These are phyloP conservation scores for Ilyonectria sp. DNA, from an alignment of 2,329 filamentous ascomycete species.

Conservation along the genomic window DNA sequence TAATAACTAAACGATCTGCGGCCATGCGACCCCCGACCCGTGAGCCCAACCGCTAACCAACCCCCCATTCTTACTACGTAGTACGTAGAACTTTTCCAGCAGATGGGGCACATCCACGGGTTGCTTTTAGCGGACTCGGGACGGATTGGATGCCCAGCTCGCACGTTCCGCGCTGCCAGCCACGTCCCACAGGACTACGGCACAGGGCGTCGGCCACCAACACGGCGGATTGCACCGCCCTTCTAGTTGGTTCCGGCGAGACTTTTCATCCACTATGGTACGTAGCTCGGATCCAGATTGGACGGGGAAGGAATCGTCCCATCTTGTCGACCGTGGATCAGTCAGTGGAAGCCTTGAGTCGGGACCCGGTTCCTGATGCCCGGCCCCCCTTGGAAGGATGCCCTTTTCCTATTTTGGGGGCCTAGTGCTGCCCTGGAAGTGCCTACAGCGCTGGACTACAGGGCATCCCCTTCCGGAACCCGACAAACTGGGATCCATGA, in stretches of 20 bases:
- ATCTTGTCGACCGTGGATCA: constrained; percentile 12
- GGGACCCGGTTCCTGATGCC: not conserved
- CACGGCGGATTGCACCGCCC: constrained; percentile 7
- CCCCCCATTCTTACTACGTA: constrained; percentile 8
- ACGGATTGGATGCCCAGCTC: not conserved
- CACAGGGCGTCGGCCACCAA: constrained; percentile 5
- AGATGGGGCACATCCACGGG: not conserved
- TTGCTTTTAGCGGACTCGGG: not conserved
- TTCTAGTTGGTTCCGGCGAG: not conserved
- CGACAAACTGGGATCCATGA: not conserved
- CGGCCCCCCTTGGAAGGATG: not conserved
- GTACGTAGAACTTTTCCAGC: not conserved
- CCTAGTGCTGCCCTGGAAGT: not conserved
- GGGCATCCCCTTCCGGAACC: not conserved
- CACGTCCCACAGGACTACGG: constrained; percentile 6
- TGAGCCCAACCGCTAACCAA: not conserved
- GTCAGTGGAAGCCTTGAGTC: constrained; percentile 7
- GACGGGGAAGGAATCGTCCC: constrained; percentile 19
- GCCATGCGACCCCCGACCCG: not conserved
- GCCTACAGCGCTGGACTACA: not conserved
- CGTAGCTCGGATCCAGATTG: constrained; percentile 23
- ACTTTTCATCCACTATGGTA: constrained; percentile 18
- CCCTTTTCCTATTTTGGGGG: not conserved
- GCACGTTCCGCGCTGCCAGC: constrained; percentile 6
- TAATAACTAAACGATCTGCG: not conserved